A percentile compares a stretch with the other conserved stretches of the same genome.
Evolutionary conservation across 1,139 yeast genomes (phyloP).

Genomic region (Diutina sp.): DNA sequence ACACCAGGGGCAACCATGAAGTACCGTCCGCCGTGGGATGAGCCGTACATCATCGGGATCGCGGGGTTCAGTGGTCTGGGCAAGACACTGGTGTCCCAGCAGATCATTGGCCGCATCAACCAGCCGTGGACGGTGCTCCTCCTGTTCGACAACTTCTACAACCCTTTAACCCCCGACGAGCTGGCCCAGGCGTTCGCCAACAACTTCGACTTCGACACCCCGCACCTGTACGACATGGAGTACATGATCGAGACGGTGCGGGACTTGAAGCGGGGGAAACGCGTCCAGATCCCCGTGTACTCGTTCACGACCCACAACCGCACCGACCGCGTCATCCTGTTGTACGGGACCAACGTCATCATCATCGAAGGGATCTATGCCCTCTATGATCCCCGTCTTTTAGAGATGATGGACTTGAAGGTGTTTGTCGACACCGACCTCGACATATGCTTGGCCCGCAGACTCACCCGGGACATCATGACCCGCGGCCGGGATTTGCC

Average conservation of each 20-base stretch:
- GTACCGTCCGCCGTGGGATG: conserved; percentile 90
- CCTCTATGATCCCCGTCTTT: conserved; percentile 53
- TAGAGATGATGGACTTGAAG: conserved; percentile 72
- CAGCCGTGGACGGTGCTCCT: conserved; percentile 95
- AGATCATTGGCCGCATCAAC: conserved; percentile 64
- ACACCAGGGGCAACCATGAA: not conserved
- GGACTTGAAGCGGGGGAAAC: conserved; percentile 45
- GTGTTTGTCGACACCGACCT: conserved; percentile 89
- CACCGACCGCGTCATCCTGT: conserved; percentile 52
- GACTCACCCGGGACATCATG: conserved; percentile 76
- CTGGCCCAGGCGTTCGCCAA: conserved; percentile 47
- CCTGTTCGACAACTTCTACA: conserved; percentile 85
- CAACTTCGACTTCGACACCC: conserved; percentile 79
- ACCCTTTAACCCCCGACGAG: conserved; percentile 52
- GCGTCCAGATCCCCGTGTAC: conserved; percentile 73
- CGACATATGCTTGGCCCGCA: conserved; percentile 81
- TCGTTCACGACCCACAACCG: conserved; percentile 69
- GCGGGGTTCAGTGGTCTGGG: conserved; percentile 97
- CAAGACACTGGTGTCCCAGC: conserved; percentile 82
- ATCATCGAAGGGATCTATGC: conserved; percentile 89
- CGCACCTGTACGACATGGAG: conserved; percentile 72
- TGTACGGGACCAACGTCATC: conserved; percentile 93
- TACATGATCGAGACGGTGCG: conserved; percentile 49
- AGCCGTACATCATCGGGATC: conserved; percentile 87
- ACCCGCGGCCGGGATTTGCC: conserved; percentile 74